Conservation (phyloP, 257 asterid species). For the Solanum arcanum region DNA sequence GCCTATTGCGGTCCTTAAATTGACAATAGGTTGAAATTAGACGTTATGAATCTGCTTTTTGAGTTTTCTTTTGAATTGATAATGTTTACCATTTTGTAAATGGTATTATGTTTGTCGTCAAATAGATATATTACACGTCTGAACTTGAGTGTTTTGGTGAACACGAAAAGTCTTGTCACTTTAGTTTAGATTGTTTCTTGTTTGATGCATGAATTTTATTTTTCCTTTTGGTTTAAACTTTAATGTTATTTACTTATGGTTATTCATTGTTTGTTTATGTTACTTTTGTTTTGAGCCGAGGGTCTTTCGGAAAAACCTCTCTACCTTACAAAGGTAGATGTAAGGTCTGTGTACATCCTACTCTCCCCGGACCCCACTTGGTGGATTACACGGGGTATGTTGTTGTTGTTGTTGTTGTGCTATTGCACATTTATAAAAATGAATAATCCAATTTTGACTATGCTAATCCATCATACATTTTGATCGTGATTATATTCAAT, state of each 20-base stretch:
- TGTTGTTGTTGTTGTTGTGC: background rate
- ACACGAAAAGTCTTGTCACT: background rate
- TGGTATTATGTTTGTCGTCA: background rate
- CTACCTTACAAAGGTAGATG: no score
- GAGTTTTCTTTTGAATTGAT: background rate
- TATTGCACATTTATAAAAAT: background rate
- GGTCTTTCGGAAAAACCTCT: background rate
- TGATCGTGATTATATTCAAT: background rate
- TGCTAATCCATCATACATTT: background rate
- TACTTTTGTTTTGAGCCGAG: background rate
- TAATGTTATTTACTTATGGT: background rate
- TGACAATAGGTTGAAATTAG: background rate
- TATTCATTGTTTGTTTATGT: background rate
- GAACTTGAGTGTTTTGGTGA: background rate
- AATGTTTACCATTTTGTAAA: background rate
- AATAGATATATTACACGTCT: background rate
- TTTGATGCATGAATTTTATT: background rate
- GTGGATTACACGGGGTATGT: background rate
- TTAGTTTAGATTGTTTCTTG: background rate
- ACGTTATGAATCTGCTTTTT: background rate
- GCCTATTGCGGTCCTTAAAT: background rate
- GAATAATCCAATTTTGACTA: background rate
- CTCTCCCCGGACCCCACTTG: background rate
- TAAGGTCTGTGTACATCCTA: background rate
- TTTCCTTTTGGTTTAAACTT: background rate